Evolutionary conservation across 768 basidiomycete species (phyloP).

Genomic region (Termitomyces sp.): DNA sequence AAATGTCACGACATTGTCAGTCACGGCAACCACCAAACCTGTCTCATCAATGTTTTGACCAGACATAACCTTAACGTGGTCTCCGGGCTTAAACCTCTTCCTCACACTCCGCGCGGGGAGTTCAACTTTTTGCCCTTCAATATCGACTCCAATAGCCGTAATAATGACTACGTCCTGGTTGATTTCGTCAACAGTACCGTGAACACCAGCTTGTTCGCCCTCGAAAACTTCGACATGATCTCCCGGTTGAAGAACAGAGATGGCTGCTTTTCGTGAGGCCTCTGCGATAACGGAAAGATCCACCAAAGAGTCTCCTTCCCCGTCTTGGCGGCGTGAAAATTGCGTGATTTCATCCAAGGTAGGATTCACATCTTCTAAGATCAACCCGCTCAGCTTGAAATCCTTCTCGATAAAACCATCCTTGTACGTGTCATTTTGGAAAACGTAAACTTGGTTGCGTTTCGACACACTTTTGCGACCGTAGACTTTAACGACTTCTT

Average conservation of each 20-base stretch:
- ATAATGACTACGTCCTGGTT: constrained; percentile 83
- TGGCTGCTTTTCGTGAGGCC: constrained; percentile 86
- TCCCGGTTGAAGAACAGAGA: constrained; percentile 92
- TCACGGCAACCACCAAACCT: constrained; percentile 89
- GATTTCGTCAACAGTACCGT: constrained; percentile 90
- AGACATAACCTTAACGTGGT: constrained; percentile 97
- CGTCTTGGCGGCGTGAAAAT: constrained; percentile 76
- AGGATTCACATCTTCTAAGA: constrained; percentile 87
- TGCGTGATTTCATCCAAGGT: constrained; percentile 95
- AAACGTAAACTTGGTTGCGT: constrained; percentile 73
- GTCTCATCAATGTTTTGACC: constrained; percentile 95
- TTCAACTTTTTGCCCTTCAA: constrained; percentile 84
- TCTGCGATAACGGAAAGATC: constrained; percentile 91
- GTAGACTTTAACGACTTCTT: constrained; percentile 86
- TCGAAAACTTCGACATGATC: constrained; percentile 98
- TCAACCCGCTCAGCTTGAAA: constrained; percentile 73
- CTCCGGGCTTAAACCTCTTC: constrained; percentile 94
- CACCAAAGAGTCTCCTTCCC: constrained; percentile 62
- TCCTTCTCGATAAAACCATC: constrained; percentile 98
- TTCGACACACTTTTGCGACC: constrained; percentile 73
- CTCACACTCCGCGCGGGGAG: constrained; percentile 84
- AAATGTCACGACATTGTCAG: constrained; percentile 91
- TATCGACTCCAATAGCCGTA: constrained; percentile 71
- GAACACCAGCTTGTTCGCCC: constrained; percentile 91
- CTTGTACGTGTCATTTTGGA: constrained; percentile 90